Conservation (phyloP, 2,329 filamentous ascomycete species). For the Scytalidium sp. region DNA sequence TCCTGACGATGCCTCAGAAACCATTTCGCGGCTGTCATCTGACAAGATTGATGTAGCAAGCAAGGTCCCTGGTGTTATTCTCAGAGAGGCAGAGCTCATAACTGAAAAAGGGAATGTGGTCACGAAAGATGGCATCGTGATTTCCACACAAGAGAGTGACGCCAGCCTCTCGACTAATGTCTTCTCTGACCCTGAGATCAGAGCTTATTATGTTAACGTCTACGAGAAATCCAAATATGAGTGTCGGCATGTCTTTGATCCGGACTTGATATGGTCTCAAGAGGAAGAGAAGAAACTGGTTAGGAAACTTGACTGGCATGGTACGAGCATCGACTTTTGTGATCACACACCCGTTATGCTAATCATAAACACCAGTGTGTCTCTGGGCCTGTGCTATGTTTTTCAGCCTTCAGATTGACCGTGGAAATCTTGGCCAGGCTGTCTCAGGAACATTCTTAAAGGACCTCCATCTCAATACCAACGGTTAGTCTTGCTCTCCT, state of each 20-base stretch:
- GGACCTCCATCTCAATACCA: slow-evolving; percentile 41
- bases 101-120: slow-evolving; percentile 5
- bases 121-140: slow-evolving; percentile 9
- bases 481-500: slow-evolving; percentile 27
- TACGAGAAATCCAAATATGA: slow-evolving; percentile 25
- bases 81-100: slow-evolving; percentile 4
- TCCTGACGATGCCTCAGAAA: not conserved
- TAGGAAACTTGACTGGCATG: slow-evolving; percentile 22
- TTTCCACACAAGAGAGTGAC: slow-evolving; percentile 5
- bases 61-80: not conserved
- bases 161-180: slow-evolving; percentile 6
- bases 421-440: slow-evolving; percentile 31
- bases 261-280: slow-evolving; percentile 10
- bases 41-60: not conserved
- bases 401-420: slow-evolving; percentile 32
- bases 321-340: not conserved
- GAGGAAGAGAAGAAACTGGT: slow-evolving; percentile 8
- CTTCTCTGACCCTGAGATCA: slow-evolving; percentile 23
- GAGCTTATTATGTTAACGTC: slow-evolving; percentile 14
- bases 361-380: slow-evolving; percentile 1
- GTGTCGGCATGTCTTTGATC: slow-evolving; percentile 21
- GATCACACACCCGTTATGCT: not conserved
- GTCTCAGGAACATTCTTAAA: slow-evolving; percentile 42
- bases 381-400: slow-evolving; percentile 33
- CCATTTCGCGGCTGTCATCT: not conserved